Evolutionary conservation across 2,329 filamentous ascomycete species (phyloP).

Genomic region (Paecilomyces formosus): DNA sequence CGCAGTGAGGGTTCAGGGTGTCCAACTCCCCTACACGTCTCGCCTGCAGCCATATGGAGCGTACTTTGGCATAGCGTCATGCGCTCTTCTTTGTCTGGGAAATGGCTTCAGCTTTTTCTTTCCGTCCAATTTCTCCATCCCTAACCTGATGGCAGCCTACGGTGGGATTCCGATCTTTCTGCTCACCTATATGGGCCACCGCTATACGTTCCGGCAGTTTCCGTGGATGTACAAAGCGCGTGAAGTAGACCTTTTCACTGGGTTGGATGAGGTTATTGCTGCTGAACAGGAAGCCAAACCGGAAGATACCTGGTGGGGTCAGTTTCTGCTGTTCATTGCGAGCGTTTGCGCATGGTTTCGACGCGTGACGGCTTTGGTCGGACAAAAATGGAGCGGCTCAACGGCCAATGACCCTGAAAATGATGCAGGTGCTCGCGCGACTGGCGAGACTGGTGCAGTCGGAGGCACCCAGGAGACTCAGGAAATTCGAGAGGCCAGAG

Average conservation of each 20-base stretch:
- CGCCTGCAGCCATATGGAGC: slow-evolving; percentile 57
- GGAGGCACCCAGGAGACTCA: too few relatives aligned
- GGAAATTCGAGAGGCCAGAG: background rate
- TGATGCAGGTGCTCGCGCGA: background rate
- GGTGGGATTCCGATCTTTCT: slow-evolving; percentile 59
- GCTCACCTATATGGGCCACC: slow-evolving; percentile 46
- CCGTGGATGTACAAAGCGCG: slow-evolving; percentile 44
- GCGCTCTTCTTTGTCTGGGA: slow-evolving; percentile 58
- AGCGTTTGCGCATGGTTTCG: background rate
- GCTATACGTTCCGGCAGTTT: slow-evolving; percentile 39
- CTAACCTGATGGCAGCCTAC: slow-evolving; percentile 59
- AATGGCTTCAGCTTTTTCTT: slow-evolving; percentile 68
- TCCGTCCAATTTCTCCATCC: slow-evolving; percentile 26
- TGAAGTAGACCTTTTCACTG: slow-evolving; percentile 47
- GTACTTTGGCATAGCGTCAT: slow-evolving; percentile 48
- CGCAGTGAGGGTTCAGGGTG: slow-evolving; percentile 37
- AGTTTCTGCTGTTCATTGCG: background rate
- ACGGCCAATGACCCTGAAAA: background rate
- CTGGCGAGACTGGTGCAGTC: too few relatives aligned
- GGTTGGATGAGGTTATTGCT: slow-evolving; percentile 34
- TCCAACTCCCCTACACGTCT: slow-evolving; percentile 48
- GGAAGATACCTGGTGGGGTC: background rate
- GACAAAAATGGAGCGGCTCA: background rate
- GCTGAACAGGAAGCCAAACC: background rate
- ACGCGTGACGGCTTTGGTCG: background rate